Evolutionary conservation across 371 early-diverging fungal genomes (phyloP).

Genomic region (Zopfochytrium polystomum): DNA sequence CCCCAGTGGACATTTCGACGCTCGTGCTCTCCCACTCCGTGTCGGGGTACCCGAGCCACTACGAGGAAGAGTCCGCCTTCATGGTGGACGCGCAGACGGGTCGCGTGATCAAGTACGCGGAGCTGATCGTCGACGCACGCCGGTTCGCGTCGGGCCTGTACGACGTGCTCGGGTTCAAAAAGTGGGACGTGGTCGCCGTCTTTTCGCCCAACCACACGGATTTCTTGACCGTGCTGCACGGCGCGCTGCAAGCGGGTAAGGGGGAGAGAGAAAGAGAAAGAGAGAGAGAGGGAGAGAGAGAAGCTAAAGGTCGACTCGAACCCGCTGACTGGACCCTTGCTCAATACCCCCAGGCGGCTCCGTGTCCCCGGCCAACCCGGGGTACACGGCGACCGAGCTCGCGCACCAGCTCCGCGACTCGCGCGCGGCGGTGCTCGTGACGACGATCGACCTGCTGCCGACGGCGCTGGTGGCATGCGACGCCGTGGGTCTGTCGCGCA

Average conservation of each 20-base stretch:
- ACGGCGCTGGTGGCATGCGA: constrained; percentile 60
- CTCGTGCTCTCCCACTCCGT: no score
- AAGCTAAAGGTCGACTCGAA: no score
- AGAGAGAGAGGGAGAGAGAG: no score
- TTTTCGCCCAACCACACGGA: constrained; percentile 69
- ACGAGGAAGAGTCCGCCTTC: no score
- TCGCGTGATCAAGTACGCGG: constrained; percentile 57
- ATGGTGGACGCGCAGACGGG: constrained; percentile 60
- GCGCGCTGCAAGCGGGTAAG: constrained; percentile 31
- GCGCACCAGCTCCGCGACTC: constrained; percentile 71
- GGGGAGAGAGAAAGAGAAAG: no score
- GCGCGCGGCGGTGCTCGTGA: constrained; percentile 60
- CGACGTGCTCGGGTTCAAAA: constrained; percentile 55
- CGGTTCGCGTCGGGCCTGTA: constrained; percentile 75
- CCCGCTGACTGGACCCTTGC: no score
- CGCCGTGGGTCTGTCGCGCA: constrained; percentile 50
- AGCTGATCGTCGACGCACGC: constrained; percentile 57
- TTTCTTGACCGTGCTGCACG: no score
- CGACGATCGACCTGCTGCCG: constrained; percentile 45
- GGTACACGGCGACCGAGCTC: constrained; percentile 71
- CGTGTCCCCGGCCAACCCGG: constrained; percentile 71
- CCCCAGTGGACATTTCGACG: no score
- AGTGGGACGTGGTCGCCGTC: constrained; percentile 66
- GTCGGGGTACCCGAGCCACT: no score
- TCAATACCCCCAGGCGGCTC: constrained; percentile 56